Conservation (phyloP, 2,329 filamentous ascomycete species). For the Fusarium avenaceum region DNA sequence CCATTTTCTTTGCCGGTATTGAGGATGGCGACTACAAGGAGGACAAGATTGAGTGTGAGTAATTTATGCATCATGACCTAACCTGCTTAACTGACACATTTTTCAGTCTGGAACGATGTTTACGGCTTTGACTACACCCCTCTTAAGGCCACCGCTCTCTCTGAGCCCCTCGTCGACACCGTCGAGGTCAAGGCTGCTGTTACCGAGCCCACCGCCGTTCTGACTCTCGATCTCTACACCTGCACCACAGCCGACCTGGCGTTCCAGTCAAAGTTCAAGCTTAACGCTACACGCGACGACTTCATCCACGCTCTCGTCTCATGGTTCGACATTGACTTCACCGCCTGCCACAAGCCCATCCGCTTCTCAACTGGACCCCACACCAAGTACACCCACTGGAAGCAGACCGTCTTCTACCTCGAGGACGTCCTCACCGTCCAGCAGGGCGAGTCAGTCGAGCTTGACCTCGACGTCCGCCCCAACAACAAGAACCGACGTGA, state of each 20-base stretch:
- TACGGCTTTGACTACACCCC: slow-evolving; percentile 98
- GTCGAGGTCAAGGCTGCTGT: slow-evolving; percentile 98
- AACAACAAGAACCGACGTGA: slow-evolving; percentile 96
- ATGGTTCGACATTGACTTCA: slow-evolving; percentile 99
- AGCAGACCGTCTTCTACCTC: slow-evolving; percentile 99
- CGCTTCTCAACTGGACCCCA: slow-evolving; percentile 97
- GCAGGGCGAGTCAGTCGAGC: slow-evolving; percentile 82
- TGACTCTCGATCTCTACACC: slow-evolving; percentile 94
- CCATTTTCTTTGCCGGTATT: slow-evolving; percentile 95
- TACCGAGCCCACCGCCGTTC: slow-evolving; percentile 86
- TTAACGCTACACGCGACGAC: slow-evolving; percentile 86
- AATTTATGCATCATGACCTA: background rate
- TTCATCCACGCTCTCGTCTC: slow-evolving; percentile 96
- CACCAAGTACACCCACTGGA: slow-evolving; percentile 99
- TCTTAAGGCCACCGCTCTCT: slow-evolving; percentile 92
- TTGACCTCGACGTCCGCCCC: slow-evolving; percentile 83
- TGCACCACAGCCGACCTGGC: slow-evolving; percentile 86
- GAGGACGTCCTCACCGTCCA: slow-evolving; percentile 93
- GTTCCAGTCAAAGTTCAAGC: slow-evolving; percentile 80
- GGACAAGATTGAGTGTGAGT: slow-evolving; percentile 98
- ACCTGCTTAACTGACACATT: slow-evolving; percentile 6
- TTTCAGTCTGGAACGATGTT: slow-evolving; percentile 96
- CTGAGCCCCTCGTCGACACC: slow-evolving; percentile 96
- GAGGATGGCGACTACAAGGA: slow-evolving; percentile 99
- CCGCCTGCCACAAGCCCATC: slow-evolving; percentile 97